Conservation (phyloP, 768 basidiomycete species). For the Serendipita sp. region DNA sequence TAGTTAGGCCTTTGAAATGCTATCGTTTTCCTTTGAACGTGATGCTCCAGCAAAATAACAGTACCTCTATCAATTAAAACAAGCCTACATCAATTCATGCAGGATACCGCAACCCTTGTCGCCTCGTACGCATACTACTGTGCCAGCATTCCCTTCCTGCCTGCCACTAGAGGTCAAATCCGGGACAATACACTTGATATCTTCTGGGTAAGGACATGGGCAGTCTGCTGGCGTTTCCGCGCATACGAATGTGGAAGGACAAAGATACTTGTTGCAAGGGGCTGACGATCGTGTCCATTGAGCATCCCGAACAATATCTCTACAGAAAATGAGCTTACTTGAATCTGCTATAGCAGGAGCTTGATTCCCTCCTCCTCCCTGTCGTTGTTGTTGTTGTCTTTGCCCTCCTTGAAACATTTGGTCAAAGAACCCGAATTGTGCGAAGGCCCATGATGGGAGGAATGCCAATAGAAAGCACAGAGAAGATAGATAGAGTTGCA, state of each 20-base stretch:
- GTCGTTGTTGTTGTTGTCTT: conserved; percentile 42
- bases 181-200: conserved; percentile 60
- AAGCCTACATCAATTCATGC: conserved; percentile 25
- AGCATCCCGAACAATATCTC: background rate
- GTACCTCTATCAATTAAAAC: background rate
- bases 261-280: conserved; percentile 55
- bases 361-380: conserved; percentile 38
- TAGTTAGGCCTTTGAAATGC: conserved; percentile 21
- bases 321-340: conserved; percentile 25
- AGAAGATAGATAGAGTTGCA: background rate
- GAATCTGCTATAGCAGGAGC: conserved; percentile 50
- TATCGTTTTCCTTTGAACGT: background rate
- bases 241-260: conserved; percentile 58
- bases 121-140: conserved; percentile 57
- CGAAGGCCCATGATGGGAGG: conserved; percentile 25
- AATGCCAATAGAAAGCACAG: conserved; percentile 20
- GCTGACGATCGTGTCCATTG: conserved; percentile 25
- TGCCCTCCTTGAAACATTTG: conserved; percentile 45
- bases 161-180: conserved; percentile 24
- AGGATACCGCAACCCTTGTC: conserved; percentile 43
- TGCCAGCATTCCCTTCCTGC: conserved; percentile 31
- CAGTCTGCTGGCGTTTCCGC: conserved; percentile 46
- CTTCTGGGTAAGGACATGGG: conserved; percentile 60
- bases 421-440: conserved; percentile 69
- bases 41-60: background rate